phyloP scores from a whole-genome alignment of 2,329 filamentous ascomycete genomes.

The Rhexocercosporidium sp. region DNA sequence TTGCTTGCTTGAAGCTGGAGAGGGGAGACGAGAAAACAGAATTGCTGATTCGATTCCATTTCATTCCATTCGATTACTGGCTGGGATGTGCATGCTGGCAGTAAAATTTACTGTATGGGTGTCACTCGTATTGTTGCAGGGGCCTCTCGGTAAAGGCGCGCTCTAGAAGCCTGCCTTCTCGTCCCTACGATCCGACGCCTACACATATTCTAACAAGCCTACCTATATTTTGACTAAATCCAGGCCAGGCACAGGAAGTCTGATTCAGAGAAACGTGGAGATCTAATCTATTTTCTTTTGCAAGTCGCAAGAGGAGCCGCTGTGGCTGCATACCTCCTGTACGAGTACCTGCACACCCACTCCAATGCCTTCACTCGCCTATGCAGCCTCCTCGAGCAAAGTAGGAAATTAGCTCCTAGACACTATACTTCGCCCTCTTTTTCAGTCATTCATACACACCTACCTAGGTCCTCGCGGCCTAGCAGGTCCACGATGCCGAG shows the following conservation, averaged over 20 bases:
- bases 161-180: constrained; percentile 10
- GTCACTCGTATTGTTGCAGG: no score
- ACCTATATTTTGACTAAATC: background rate
- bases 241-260: background rate
- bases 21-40: background rate
- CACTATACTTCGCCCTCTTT: background rate
- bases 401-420: background rate
- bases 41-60: background rate
- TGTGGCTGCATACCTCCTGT: constrained; percentile 11
- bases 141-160: constrained; percentile 2
- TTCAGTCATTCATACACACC: background rate
- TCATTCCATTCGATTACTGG: background rate
- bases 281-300: constrained; percentile 13
- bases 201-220: background rate
- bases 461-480: background rate
- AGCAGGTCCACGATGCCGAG: constrained; percentile 11
- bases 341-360: no score
- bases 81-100: constrained; percentile 12
- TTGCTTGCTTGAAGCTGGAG: background rate
- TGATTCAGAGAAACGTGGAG: background rate
- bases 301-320: constrained; percentile 26
- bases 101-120: no score
- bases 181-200: constrained; percentile 20
- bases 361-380: background rate
- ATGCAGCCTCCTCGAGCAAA: background rate